Base-by-base conservation (phyloP, 2,329 filamentous ascomycete genomes). In the Ophiostoma sp. region DNA sequence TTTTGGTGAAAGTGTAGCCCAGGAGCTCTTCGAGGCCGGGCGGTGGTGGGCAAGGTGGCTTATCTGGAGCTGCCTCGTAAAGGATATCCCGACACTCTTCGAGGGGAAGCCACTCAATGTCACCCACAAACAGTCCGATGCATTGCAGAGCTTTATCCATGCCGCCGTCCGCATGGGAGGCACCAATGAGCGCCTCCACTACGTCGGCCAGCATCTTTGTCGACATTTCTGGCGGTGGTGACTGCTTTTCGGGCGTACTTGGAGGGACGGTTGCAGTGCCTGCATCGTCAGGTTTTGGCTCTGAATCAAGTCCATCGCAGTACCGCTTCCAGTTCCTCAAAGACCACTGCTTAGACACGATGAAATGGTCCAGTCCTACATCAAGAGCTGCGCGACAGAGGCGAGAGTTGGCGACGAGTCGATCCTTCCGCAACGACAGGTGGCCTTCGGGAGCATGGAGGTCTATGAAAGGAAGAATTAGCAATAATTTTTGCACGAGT, bases 131-230 rank as follows among this genome's bases (percentile, higher is more conserved):
- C 0, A 90, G 79, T 2, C 86, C 84, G 15, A 96, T 86, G 79
- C 91, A 94, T 1, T 82, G 77, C 19, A 91, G 81, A 0, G 91
- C 92, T 76, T 89, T 91, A 0, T 83, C 66, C 17, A 92, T 82
- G 0, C 92, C 92, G 0, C 93, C 92, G 70, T 93, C 88, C 0
- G 92, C 75, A 77, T 88, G 94, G 0, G 92, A 88, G 0, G 90
- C 92, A 0, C 94, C 95, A 25, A 98, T 91, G 0, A 98, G 84
- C 0, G 95, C 89, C 76, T 98, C 95, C 0, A 97, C 87, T 0
- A 98, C 91, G 78, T 98, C 95, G 3, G 95, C 95, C 8, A 98
- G 86, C 0, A 89, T 89, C 79, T 98, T 98, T 1, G 90, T 92
- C 0, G 93, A 92, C 42, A 94, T 79, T 17, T 79, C 78, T 6